Evolutionary conservation across 225 moss, liverwort and hornwort species (phyloP), one percentile per base, ranked within the genome.

Genomic region (Sphagnum contortum): DNA sequence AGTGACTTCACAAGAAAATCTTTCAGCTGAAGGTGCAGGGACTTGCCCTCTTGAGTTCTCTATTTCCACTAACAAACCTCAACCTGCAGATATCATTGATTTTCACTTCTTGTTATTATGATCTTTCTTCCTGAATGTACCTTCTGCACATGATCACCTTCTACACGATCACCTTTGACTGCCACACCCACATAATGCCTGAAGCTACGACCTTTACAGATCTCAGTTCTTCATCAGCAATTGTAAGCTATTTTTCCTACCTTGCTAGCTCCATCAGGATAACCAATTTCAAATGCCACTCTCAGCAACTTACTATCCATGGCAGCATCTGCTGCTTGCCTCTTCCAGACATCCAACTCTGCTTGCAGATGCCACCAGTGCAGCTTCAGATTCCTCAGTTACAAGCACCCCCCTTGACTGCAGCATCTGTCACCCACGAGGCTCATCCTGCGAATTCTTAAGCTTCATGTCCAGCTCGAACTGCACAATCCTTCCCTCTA

Each of bases 21-120:
- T 71, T 66, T 68, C 9, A 82, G 71, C 48, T 76, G 49, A 45
- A 57, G 48, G 5, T 76, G 56, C 47, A 48, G 47, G 14, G 66
- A 66, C 53, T 71, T 63, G 54, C 69, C 45, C 49, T 79, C 79
- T 45, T 83, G 66, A 50, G 61, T 50, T 64, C 69, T 71, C 9
- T 67, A 70, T 57, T 70, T 71, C 79, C 82, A 83, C n/a, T 76
- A 71, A 73, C 71, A 70, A 65, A 83, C 47, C 64, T 82, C 82
- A 65, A 76, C 79, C 57, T 82, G 75, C 64, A 82, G 58, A 13
- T 78, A 13, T 78, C 82, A 71, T 64, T 73, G 47, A 79, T 29
- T 29, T 29, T 29, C 29, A 29, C 1, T 29, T 73, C 60, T 75
- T 48, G 50, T 79, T 78, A 57, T 70, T 75, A n/a, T 76, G 75